Evolutionary conservation across 1,139 yeast genomes (phyloP).

Genomic region (Suzukiozyma palmioleophila): DNA sequence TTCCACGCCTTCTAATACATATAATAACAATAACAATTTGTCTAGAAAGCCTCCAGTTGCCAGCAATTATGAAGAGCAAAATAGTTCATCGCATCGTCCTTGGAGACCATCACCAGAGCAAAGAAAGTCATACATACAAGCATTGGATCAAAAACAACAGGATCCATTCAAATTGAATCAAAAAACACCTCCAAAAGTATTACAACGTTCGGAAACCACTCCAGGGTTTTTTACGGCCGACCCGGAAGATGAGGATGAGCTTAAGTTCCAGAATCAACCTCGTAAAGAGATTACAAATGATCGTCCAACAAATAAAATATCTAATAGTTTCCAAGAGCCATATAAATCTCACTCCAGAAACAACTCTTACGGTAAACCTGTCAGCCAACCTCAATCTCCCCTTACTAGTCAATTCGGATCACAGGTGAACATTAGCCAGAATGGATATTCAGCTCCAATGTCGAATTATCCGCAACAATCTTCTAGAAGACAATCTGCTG

Average conservation of each 20-base stretch:
- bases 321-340: too few species aligned
- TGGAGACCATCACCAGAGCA: slow-evolving; percentile 2
- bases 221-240: background rate
- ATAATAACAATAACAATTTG: too few species aligned
- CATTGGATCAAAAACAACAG: background rate
- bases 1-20: too few species aligned
- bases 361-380: too few species aligned
- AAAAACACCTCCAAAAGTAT: background rate
- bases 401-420: too few species aligned
- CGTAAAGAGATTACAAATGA: slow-evolving; percentile 1
- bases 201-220: background rate
- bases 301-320: background rate
- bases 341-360: too few species aligned
- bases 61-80: background rate
- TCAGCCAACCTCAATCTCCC: too few species aligned
- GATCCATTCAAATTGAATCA: background rate
- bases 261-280: background rate
- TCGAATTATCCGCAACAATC: too few species aligned
- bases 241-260: background rate
- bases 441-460: too few species aligned
- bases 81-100: background rate
- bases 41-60: background rate
- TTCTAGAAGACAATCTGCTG: background rate
- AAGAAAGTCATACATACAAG: slow-evolving; percentile 1
- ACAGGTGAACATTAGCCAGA: too few species aligned